Evolutionary conservation across 768 basidiomycete species (phyloP), one percentile per base, ranked within the genome.

Genomic region (Leucosporidium yakuticum): DNA sequence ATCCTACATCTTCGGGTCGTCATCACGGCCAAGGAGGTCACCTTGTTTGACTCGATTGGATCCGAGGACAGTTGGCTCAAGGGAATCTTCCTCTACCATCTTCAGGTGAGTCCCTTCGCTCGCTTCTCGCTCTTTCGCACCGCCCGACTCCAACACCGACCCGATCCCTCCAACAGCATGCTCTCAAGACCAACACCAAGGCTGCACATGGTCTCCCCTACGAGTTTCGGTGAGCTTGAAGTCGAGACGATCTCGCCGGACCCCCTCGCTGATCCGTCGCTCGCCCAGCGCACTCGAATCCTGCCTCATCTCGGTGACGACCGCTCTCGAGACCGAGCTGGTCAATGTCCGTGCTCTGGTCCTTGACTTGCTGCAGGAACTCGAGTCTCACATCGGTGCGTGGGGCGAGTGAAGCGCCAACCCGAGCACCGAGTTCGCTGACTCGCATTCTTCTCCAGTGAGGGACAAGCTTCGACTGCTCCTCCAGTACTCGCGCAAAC

Each of bases 301-400:
- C 1, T 87, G 96, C 65, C 82, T 98, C 53, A 84, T 95, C 51
- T 95, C 92, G 50, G 91, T 95, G 15, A 80, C 94, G 65, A 90
- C 89, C 71, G 93, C 95, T 7, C 82, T 98, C 29, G 95, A 97
- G 80, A 91, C 92, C 39, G 95, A 98, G 80, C 89, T 97, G 89
- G 88, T 88, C 20, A 94, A 94, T 76, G 90, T 92, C 61, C 86
- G 94, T 44, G 88, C 89, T 69, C 85, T 96, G 48, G 89, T 97
- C 61, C 89, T 90, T 62, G 89, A 91, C 5, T 82, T 98, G 15
- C 82, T 98, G 36, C 90, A 90, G 23, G 94, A 95, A 78, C 84
- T 98, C 60, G 95, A 98, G 76, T 91, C 92, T 68, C 89, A 94
- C 75, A 96, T 97, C 74, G 91, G 73, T 69, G 6, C 32, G 73